Conservation (phyloP, 129 eudicot genomes). For the Flaveria brownii region DNA sequence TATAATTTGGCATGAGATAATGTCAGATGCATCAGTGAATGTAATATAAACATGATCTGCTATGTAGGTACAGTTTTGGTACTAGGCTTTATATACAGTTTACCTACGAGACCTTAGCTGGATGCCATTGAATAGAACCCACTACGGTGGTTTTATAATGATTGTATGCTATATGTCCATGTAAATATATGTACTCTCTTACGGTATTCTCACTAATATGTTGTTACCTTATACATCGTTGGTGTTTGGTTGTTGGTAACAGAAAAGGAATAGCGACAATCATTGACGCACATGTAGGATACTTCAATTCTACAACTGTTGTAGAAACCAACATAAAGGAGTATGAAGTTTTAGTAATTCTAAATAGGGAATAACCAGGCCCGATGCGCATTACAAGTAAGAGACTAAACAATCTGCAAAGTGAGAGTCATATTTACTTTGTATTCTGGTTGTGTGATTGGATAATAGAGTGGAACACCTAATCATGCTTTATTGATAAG, state of each 20-base stretch:
- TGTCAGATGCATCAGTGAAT: slow-evolving; percentile 10
- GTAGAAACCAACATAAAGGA: too few species aligned
- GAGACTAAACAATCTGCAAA: too few species aligned
- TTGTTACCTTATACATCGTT: not conserved
- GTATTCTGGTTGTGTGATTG: too few species aligned
- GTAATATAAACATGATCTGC: slow-evolving; percentile 23
- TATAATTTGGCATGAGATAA: slow-evolving; percentile 24
- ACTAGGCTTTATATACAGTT: slow-evolving; percentile 33
- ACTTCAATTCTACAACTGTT: too few species aligned
- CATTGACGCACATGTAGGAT: too few species aligned
- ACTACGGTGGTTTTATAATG: slow-evolving; percentile 5
- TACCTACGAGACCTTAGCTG: slow-evolving; percentile 24
- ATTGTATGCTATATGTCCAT: not conserved
- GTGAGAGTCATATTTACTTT: too few species aligned
- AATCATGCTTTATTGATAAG: too few species aligned
- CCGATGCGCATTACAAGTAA: too few species aligned
- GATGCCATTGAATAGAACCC: slow-evolving; percentile 23
- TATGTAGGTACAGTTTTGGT: slow-evolving; percentile 39
- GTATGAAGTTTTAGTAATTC: too few species aligned
- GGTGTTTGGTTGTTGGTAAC: not conserved
- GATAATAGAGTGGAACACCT: too few species aligned
- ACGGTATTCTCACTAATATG: not conserved
- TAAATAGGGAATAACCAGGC: too few species aligned
- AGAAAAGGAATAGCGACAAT: too few species aligned
- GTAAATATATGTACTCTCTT: not conserved